These are phyloP conservation scores for Colletotrichum sp. DNA, from an alignment of 2,329 filamentous ascomycete species.

Conservation along the genomic window DNA sequence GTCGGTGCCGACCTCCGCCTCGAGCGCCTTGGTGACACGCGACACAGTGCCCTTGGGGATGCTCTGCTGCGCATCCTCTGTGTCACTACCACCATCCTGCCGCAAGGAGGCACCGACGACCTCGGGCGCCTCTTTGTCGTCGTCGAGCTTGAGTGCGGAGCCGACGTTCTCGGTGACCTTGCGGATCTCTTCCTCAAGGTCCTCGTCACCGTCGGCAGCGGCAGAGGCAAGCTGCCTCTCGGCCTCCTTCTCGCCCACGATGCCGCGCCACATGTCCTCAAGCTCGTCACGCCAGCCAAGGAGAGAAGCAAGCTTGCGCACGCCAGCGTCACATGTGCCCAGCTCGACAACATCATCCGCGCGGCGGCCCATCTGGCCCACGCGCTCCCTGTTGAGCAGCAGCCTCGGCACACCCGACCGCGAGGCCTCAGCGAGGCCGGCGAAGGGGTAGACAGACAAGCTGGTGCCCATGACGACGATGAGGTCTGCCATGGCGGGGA, in stretches of 20 bases:
- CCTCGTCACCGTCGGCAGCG: slow-evolving; percentile 33
- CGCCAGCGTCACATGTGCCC: slow-evolving; percentile 82
- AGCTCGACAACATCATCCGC: slow-evolving; percentile 85
- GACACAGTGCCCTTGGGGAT: background rate
- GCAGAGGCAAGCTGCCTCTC: slow-evolving; percentile 47
- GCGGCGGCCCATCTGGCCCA: slow-evolving; percentile 77
- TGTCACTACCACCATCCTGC: background rate
- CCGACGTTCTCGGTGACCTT: slow-evolving; percentile 40
- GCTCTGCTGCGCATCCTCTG: background rate
- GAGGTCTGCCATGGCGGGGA: slow-evolving; percentile 71
- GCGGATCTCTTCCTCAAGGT: slow-evolving; percentile 48
- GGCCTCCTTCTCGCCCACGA: slow-evolving; percentile 66
- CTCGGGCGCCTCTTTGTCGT: slow-evolving; percentile 21
- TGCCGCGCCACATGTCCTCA: slow-evolving; percentile 72
- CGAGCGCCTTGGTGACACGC: background rate
- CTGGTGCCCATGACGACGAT: slow-evolving; percentile 90
- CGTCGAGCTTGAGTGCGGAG: slow-evolving; percentile 33
- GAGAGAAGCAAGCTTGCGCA: slow-evolving; percentile 77
- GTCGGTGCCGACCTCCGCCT: slow-evolving; percentile 6
- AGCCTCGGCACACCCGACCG: slow-evolving; percentile 71
- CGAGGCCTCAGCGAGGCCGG: slow-evolving; percentile 73
- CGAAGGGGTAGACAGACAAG: slow-evolving; percentile 87
- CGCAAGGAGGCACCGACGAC: background rate
- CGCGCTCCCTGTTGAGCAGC: slow-evolving; percentile 84
- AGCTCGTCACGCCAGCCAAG: slow-evolving; percentile 88